Evolutionary conservation across 2,329 filamentous ascomycete species (phyloP), one percentile per base, ranked within the genome.

Genomic region (Epicoccum sorghinum): DNA sequence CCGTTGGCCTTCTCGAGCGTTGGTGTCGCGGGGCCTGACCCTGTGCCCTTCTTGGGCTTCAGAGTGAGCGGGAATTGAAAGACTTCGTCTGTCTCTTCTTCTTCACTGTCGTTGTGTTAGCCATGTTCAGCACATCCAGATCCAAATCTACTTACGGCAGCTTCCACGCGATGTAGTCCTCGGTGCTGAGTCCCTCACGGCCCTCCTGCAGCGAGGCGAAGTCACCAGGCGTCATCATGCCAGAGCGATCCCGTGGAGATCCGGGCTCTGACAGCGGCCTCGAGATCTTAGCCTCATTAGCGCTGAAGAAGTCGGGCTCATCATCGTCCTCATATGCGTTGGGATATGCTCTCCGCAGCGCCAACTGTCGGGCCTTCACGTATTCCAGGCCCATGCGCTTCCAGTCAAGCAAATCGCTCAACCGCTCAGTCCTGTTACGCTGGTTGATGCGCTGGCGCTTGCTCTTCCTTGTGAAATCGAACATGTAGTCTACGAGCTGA

Each of bases 361-460:
- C 95, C 69, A 99, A 78, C 76, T 98, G 95, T 43, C 95, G 86
- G 30, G 95, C 95, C 82, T 98, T 99, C 78, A 97, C 91, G 72
- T 99, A 99, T 78, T 99, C 95, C 88, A 98, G 89, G 22, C 95
- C 95, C 95, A 99, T 99, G 44, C 95, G 86, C 84, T 98, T 98
- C 95, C 95, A 99, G 78, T 99, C 95, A 36, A 99, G 83, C 56
- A 99, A 82, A 73, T 99, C 95, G 70, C 92, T 96, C 49, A 99
- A 80, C 42, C 95, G 87, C 81, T 99, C 95, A 0, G 95, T 99
- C 49, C 95, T 87, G 78, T 99, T 99, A 44, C 95, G 87, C 80
- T 98, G 95, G 82, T 99, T 99, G 83, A 99, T 99, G 45, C 95
- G 90, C 77, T 99, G 95, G 57, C 95, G 87, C 53, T 92, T 89